phyloP scores from a whole-genome alignment of 2,329 filamentous ascomycete genomes.

The Ascochyta fabae region DNA sequence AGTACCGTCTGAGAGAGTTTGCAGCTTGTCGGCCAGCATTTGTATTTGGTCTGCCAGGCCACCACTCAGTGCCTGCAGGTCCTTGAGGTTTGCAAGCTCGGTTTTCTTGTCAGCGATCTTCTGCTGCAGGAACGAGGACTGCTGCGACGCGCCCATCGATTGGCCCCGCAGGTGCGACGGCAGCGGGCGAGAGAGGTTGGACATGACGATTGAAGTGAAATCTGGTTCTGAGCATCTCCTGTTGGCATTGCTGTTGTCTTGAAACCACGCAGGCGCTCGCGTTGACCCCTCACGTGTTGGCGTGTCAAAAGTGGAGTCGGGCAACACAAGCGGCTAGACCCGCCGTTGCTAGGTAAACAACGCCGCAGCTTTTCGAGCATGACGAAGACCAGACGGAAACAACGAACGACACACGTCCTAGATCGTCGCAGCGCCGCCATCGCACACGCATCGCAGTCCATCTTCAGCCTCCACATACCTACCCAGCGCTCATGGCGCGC shows the following conservation, averaged over 20 bases:
- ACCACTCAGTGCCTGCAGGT: conserved; percentile 79
- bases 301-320: conserved; percentile 11
- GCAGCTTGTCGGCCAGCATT: conserved; percentile 76
- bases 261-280: conserved; percentile 12
- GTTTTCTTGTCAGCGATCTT: conserved; percentile 86
- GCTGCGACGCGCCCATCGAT: conserved; percentile 54
- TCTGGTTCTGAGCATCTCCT: neutral
- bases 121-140: conserved; percentile 73
- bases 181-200: conserved; percentile 54
- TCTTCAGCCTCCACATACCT: conserved; percentile 45
- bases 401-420: conserved; percentile 34
- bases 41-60: conserved; percentile 84
- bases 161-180: conserved; percentile 69
- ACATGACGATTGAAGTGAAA: conserved; percentile 30
- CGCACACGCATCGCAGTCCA: conserved; percentile 24
- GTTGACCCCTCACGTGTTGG: conserved; percentile 34
- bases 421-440: conserved; percentile 19
- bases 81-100: conserved; percentile 78
- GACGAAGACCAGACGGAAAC: conserved; percentile 37
- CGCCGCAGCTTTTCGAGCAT: conserved; percentile 31
- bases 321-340: conserved; percentile 17
- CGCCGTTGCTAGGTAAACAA: conserved; percentile 47
- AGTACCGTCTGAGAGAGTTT: conserved; percentile 79
- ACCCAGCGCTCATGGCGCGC: conserved; percentile 71
- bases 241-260: neutral